These are phyloP conservation scores for Trichoderma gracile DNA, from an alignment of 2,329 filamentous ascomycete species.

Conservation along the genomic window DNA sequence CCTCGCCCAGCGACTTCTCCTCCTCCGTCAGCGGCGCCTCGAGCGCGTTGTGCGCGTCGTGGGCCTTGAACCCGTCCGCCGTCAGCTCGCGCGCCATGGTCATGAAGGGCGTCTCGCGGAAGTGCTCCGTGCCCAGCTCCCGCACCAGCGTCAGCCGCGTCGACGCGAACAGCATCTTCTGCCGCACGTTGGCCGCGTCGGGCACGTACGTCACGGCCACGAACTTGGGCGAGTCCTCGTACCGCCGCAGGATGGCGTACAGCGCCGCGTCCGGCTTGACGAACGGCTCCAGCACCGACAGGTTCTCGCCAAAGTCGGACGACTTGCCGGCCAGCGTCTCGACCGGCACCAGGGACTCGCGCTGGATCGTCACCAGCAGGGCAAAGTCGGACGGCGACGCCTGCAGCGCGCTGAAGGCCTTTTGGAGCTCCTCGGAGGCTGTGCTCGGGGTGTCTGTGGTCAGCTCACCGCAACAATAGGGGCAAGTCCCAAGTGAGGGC, in stretches of 20 bases:
- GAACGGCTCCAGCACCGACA: constrained; percentile 61
- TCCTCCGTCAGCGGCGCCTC: constrained; percentile 77
- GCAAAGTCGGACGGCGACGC: constrained; percentile 63
- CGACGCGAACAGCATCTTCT: constrained; percentile 84
- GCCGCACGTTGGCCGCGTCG: constrained; percentile 73
- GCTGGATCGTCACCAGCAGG: constrained; percentile 68
- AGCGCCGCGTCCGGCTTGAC: constrained; percentile 67
- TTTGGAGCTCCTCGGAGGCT: constrained; percentile 77
- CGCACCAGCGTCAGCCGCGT: constrained; percentile 74
- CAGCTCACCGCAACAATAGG: constrained; percentile 13
- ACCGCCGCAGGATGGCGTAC: constrained; percentile 73
- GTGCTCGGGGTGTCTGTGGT: constrained; percentile 23
- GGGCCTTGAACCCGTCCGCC: constrained; percentile 67
- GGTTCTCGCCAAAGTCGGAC: constrained; percentile 63
- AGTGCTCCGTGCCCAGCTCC: constrained; percentile 76
- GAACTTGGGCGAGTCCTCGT: constrained; percentile 59
- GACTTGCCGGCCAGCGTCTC: constrained; percentile 54
- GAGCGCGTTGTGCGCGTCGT: constrained; percentile 65
- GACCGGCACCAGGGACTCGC: constrained; percentile 66
- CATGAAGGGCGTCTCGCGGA: constrained; percentile 73
- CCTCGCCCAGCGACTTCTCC: constrained; percentile 68
- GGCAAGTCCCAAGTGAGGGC: too few relatives aligned
- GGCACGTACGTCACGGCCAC: constrained; percentile 77
- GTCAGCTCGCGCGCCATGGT: constrained; percentile 71
- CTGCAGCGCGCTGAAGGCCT: constrained; percentile 70